Percentiles rank a stretch among this genome's conserved stretches.
Conservation (phyloP, 192 early-diverging fungal species). For the Backusella macrospora region DNA sequence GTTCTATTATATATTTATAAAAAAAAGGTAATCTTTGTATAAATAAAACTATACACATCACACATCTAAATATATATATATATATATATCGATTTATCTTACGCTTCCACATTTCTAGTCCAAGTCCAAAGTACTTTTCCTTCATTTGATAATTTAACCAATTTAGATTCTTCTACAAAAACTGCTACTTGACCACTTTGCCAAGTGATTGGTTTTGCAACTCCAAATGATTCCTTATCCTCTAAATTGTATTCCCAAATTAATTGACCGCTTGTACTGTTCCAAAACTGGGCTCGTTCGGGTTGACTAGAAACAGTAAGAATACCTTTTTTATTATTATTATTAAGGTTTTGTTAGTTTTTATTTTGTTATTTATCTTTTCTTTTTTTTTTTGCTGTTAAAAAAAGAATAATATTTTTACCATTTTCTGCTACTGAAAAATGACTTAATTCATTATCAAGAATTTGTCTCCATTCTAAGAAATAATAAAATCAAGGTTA, state of each 20-base stretch:
- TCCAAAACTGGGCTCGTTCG: slow-evolving; percentile 38
- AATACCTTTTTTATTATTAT: not conserved
- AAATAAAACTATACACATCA: not conserved
- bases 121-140: slow-evolving; percentile 25
- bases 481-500: not conserved
- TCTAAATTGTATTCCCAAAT: slow-evolving; percentile 34
- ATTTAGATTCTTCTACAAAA: not conserved
- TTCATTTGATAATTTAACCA: slow-evolving; percentile 23
- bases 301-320: slow-evolving; percentile 32
- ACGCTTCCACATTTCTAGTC: slow-evolving; percentile 15
- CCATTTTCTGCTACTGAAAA: slow-evolving; percentile 52
- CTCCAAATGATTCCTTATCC: not conserved
- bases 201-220: not conserved
- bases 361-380: slow-evolving; percentile 29
- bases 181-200: slow-evolving; percentile 22
- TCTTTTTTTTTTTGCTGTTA: not conserved
- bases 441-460: slow-evolving; percentile 61
- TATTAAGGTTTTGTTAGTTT: not conserved
- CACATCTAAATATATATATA: not conserved
- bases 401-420: slow-evolving; percentile 34
- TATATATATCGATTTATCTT: not conserved
- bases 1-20: not conserved
- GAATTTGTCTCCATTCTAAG: slow-evolving; percentile 76
- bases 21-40: too few species aligned
- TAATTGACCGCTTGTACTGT: slow-evolving; percentile 40